Evolutionary conservation across 768 basidiomycete species (phyloP).

Genomic region (Tricholoma sp.): DNA sequence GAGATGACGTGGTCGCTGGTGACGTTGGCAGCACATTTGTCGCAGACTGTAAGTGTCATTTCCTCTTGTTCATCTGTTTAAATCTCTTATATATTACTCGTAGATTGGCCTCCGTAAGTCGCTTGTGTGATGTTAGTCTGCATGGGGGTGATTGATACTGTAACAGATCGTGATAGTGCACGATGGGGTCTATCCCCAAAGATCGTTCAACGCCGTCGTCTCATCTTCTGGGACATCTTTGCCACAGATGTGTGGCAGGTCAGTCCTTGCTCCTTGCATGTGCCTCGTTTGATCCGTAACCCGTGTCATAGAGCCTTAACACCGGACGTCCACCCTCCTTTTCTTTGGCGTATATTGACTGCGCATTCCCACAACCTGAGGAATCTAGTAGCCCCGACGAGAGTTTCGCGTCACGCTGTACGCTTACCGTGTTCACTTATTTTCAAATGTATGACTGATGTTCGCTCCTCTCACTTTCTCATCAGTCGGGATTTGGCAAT

Average conservation of each 20-base stretch:
- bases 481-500: conserved; percentile 40
- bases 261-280: background rate
- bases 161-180: conserved; percentile 58
- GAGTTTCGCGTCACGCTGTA: too few relatives aligned
- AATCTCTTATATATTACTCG: background rate
- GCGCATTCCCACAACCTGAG: conserved; percentile 45
- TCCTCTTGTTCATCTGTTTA: background rate
- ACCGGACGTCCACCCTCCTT: conserved; percentile 71
- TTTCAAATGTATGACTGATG: too few relatives aligned
- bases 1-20: conserved; percentile 68
- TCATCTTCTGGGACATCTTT: conserved; percentile 77
- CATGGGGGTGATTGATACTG: too few relatives aligned
- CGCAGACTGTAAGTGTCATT: conserved; percentile 49
- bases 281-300: background rate
- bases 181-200: conserved; percentile 57
- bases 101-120: conserved; percentile 69
- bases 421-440: too few relatives aligned
- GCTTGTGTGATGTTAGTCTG: background rate
- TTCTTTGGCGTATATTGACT: conserved; percentile 62
- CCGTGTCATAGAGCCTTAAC: conserved; percentile 47
- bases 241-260: conserved; percentile 71
- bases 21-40: conserved; percentile 57
- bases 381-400: background rate
- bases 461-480: background rate
- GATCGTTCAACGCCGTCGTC: conserved; percentile 59